These are phyloP conservation scores for Salix brachista DNA, from an alignment of 345 rosid species.

Conservation along the genomic window DNA sequence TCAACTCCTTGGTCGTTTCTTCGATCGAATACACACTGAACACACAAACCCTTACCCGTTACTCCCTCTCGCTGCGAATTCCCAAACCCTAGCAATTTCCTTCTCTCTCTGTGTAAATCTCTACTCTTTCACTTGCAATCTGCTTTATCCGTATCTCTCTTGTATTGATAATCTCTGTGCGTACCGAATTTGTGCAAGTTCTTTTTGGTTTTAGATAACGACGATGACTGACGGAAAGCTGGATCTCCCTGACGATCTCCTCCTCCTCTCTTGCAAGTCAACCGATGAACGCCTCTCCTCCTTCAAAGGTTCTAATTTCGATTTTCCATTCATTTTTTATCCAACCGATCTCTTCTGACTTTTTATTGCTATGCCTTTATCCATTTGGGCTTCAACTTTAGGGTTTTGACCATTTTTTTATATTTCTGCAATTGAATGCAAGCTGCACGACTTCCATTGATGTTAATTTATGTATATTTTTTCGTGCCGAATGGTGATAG, in stretches of 20 bases:
- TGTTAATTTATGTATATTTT: not conserved
- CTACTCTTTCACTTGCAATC: not conserved
- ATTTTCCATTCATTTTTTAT: not conserved
- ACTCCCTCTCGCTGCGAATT: not conserved
- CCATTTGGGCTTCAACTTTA: not conserved
- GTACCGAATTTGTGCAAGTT: not conserved
- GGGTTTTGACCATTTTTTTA: not conserved
- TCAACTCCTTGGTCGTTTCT: not conserved
- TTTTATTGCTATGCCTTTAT: not conserved
- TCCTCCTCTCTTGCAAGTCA: slow-evolving; percentile 16
- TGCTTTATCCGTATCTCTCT: not conserved
- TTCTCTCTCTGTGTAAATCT: not conserved
- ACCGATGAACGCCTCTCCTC: slow-evolving; percentile 8
- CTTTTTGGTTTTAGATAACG: not conserved
- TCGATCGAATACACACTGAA: not conserved
- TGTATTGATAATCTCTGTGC: not conserved
- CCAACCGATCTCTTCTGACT: not conserved
- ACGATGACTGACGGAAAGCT: slow-evolving; percentile 26
- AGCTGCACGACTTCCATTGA: not conserved
- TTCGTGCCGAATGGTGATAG: not conserved
- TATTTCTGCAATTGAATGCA: not conserved
- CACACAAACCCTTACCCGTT: not conserved
- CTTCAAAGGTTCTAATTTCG: slow-evolving; percentile 16
- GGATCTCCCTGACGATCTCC: slow-evolving; percentile 25
- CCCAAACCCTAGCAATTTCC: slow-evolving; percentile 3